phyloP scores from a whole-genome alignment of 768 basidiomycete genomes.

The Lactarius tabidus region DNA sequence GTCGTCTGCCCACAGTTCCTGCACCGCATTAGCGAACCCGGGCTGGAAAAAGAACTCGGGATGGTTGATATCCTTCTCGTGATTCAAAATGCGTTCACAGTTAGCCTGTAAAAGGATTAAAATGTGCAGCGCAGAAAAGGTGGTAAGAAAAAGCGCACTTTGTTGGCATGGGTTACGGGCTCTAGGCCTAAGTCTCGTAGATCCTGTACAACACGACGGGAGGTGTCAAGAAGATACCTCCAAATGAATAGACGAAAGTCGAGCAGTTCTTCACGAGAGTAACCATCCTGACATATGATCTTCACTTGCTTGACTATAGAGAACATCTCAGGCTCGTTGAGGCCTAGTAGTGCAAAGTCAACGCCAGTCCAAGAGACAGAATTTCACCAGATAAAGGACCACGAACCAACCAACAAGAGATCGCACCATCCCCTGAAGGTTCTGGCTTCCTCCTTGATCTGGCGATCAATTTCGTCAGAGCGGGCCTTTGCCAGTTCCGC shows the following conservation, averaged over 20 bases:
- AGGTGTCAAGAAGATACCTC: conserved; percentile 9
- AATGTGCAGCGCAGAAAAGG: no score
- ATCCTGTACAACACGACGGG: not conserved
- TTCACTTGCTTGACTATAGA: conserved; percentile 7
- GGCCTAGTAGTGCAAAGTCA: conserved; percentile 12
- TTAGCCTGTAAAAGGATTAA: not conserved
- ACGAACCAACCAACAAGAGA: no score
- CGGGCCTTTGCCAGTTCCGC: no score
- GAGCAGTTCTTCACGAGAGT: conserved; percentile 37
- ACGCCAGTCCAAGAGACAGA: no score
- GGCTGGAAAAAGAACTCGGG: no score
- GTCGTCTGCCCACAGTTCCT: no score
- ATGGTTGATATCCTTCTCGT: not conserved
- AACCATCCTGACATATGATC: conserved; percentile 30
- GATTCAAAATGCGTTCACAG: not conserved
- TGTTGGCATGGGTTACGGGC: not conserved
- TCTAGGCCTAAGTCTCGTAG: not conserved
- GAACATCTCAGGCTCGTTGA: conserved; percentile 5
- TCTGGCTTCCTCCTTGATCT: no score
- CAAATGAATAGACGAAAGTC: conserved; percentile 7
- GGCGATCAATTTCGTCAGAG: no score
- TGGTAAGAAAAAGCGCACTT: not conserved
- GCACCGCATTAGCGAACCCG: no score
- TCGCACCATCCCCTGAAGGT: no score
- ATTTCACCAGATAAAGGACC: no score